Evolutionary conservation across 2,329 filamentous ascomycete genomes (phyloP).

Genomic region (Ophiostoma quercus): DNA sequence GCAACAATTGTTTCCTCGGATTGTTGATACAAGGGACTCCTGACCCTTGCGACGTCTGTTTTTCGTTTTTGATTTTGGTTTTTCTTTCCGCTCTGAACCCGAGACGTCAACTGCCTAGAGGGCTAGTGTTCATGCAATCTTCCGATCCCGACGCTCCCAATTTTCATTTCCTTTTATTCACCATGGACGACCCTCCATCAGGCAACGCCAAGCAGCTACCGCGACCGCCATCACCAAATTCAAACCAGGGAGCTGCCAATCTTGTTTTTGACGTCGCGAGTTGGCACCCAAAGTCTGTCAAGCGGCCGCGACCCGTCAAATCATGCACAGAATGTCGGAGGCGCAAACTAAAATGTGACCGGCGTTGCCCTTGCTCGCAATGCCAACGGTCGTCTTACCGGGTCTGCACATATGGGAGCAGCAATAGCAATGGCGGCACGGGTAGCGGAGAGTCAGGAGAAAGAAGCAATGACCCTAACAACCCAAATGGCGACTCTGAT

Average conservation of each 20-base stretch:
- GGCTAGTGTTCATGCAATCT: slow-evolving; percentile 13
- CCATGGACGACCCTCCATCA: slow-evolving; percentile 18
- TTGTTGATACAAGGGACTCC: neutral
- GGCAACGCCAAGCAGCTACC: slow-evolving; percentile 9
- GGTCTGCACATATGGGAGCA: slow-evolving; percentile 48
- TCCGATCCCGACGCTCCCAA: slow-evolving; percentile 8
- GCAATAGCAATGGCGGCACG: slow-evolving; percentile 39
- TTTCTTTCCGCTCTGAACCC: neutral
- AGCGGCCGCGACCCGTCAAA: slow-evolving; percentile 51
- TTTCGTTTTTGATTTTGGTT: neutral
- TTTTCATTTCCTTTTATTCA: slow-evolving; percentile 14
- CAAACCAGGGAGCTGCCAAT: slow-evolving; percentile 19
- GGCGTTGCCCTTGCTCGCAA: slow-evolving; percentile 52
- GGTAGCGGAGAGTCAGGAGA: slow-evolving; percentile 32
- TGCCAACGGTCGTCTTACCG: slow-evolving; percentile 52
- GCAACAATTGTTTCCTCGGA: neutral
- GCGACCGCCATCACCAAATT: slow-evolving; percentile 15
- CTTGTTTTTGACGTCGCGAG: slow-evolving; percentile 27
- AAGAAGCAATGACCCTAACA: slow-evolving; percentile 42
- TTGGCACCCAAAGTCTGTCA: slow-evolving; percentile 38
- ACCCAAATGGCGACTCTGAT: slow-evolving; percentile 41
- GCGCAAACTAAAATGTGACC: slow-evolving; percentile 53
- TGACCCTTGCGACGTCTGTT: neutral
- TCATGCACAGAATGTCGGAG: slow-evolving; percentile 54
- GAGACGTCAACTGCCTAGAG: slow-evolving; percentile 6